A percentile compares a stretch with the other conserved stretches of the same genome.
These are phyloP conservation scores for Caulochytrium protostelioides DNA, from an alignment of 371 early-diverging fungal genomes.

Conservation along the genomic window DNA sequence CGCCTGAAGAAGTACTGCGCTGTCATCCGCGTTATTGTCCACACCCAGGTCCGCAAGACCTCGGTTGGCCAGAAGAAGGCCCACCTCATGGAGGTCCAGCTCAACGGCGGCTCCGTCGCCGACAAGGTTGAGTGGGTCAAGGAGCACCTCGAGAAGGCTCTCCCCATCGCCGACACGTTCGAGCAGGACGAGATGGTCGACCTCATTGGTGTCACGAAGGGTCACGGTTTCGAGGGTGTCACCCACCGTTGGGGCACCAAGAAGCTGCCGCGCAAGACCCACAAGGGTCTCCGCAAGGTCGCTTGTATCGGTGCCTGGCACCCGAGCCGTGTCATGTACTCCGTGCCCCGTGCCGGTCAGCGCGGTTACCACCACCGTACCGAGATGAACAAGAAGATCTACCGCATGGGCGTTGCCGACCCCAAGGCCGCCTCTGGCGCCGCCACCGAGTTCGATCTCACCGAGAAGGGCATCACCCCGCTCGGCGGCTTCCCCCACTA, in stretches of 20 bases:
- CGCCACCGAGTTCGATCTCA: constrained; percentile 95
- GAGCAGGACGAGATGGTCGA: constrained; percentile 97
- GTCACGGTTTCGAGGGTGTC: constrained; percentile 99
- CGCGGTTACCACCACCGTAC: constrained; percentile 99
- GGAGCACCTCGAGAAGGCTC: constrained; percentile 92
- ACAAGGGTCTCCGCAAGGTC: constrained; percentile 99
- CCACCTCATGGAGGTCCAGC: constrained; percentile 98
- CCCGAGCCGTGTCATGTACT: constrained; percentile 98
- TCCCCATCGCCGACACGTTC: constrained; percentile 75
- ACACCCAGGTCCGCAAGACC: constrained; percentile 93
- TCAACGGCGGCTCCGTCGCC: constrained; percentile 96
- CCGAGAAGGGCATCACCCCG: constrained; percentile 93
- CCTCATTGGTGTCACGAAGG: constrained; percentile 98
- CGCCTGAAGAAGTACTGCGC: constrained; percentile 97
- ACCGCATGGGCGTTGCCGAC: constrained; percentile 86
- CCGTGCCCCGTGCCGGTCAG: constrained; percentile 99
- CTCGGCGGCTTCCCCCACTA: constrained; percentile 99
- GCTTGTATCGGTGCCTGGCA: constrained; percentile 99
- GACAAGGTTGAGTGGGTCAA: constrained; percentile 97
- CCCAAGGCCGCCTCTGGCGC: constrained; percentile 51
- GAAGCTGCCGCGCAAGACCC: constrained; percentile 99
- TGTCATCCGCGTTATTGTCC: constrained; percentile 94
- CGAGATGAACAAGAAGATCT: constrained; percentile 99
- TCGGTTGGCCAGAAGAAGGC: constrained; percentile 96
- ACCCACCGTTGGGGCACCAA: constrained; percentile 99